A percentile compares a stretch with the other conserved stretches of the same genome.
phyloP scores from a whole-genome alignment of 257 asterid species.

The Penstemon davidsonii region DNA sequence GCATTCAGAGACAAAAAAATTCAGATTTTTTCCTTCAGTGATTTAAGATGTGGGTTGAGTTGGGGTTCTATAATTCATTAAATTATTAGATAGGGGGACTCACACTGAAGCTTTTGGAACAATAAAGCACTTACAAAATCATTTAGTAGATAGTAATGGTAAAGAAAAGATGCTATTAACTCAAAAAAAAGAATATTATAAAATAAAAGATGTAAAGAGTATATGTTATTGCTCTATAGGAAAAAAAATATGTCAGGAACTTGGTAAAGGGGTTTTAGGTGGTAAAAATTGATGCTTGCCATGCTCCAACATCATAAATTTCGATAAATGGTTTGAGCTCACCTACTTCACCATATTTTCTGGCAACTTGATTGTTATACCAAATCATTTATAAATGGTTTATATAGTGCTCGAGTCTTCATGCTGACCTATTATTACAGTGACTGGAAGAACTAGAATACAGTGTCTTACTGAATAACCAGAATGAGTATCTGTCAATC shows the following conservation, averaged over 20 bases:
- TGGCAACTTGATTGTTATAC: conserved; percentile 7
- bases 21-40: not conserved
- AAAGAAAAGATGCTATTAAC: not conserved
- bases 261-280: not conserved
- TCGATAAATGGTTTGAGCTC: not conserved
- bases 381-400: conserved; percentile 11
- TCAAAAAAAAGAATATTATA: not conserved
- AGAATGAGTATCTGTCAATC: not conserved
- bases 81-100: no score
- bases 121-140: no score
- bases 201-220: no score
- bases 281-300: not conserved
- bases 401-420: not conserved
- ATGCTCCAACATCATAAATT: not conserved
- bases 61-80: no score
- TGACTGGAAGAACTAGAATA: not conserved
- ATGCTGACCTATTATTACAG: not conserved
- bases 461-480: not conserved
- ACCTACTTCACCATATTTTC: conserved; percentile 9
- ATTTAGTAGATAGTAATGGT: not conserved
- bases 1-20: not conserved
- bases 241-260: not conserved
- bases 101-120: no score
- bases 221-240: conserved; percentile 4
- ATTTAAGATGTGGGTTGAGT: no score